Percentiles rank a stretch among this genome's conserved stretches.
Evolutionary conservation across 1,284 basidiomycete genomes (phyloP).

Genomic region (Heterobasidion irregulare): DNA sequence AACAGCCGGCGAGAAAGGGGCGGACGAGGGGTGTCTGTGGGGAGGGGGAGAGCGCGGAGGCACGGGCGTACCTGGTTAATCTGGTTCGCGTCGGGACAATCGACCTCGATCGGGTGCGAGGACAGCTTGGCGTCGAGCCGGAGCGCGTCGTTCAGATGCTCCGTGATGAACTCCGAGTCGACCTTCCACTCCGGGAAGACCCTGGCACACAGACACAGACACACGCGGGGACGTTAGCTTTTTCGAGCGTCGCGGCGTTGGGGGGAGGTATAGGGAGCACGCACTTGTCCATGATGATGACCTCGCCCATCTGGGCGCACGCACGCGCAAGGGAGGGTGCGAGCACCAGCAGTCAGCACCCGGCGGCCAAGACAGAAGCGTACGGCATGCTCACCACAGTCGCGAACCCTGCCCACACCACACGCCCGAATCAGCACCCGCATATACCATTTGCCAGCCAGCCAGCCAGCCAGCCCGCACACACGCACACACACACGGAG

Average conservation of each 20-base stretch:
- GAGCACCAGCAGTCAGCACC: no score
- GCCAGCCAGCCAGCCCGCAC: no score
- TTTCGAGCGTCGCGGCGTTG: no score
- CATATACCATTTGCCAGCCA: neutral
- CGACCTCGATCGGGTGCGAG: conserved; percentile 93
- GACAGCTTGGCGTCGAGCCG: conserved; percentile 84
- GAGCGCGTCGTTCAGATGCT: conserved; percentile 61
- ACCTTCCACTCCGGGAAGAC: conserved; percentile 75
- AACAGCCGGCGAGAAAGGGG: neutral
- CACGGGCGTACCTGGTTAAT: conserved; percentile 59
- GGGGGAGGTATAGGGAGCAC: neutral
- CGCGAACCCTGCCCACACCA: conserved; percentile 68
- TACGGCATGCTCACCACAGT: conserved; percentile 43
- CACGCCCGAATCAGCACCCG: neutral
- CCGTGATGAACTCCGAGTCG: conserved; percentile 59
- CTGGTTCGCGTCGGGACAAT: conserved; percentile 81
- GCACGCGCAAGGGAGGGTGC: no score
- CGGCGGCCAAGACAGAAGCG: no score
- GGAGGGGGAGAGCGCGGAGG: neutral
- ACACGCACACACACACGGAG: no score
- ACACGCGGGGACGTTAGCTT: no score
- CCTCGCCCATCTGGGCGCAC: conserved; percentile 70
- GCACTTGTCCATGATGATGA: conserved; percentile 73
- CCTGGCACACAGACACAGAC: conserved; percentile 23
- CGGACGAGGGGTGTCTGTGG: neutral